Evolutionary conservation across 768 basidiomycete species (phyloP), one percentile per base, ranked within the genome.

Genomic region (Peribolospora kevripleyi): DNA sequence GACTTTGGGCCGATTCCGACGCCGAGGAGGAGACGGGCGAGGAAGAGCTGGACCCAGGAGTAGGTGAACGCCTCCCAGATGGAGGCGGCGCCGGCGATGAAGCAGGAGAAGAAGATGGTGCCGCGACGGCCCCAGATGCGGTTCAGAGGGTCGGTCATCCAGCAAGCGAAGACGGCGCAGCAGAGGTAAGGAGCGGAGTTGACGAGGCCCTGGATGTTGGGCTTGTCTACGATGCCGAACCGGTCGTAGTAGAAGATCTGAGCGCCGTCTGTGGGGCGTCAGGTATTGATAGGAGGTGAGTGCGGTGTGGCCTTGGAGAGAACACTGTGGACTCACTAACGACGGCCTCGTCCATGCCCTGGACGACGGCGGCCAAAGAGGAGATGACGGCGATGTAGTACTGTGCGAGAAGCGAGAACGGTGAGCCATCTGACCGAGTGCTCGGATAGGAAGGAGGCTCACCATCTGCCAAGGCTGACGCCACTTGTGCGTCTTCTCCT

Each of bases 1-100:
- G 14, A 42, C 48, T 81, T 82, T 10, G 76, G 74, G 2, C 81
- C 78, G 72, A 80, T 79, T 41, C 77, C 78, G 39, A 80, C 61
- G 41, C 79, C 79, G 14, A 79, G 70, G 8, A 79, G 65, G 8
- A 80, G 63, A 39, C 78, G 75, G 3, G 72, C 72, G 55, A 74
- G 67, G 45, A 75, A 65, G 36, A 75, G 68, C 59, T 76, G 74
- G 2, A 69, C 70, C 76, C 76, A 78, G 48, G 71, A 75, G 58
- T 75, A 72, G 0, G 72, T 66, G 39, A 73, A 62, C 6, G 67
- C 76, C 49, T 69, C 69, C 58, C 60, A 57, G 46, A 59, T 53
- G 54, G 50, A 54, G 42, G 51, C 52, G 25, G 42, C 55, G 48
- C 48, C 55, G 2, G 74, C 66, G 48, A 72, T 41, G 64, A 71